phyloP scores from a whole-genome alignment of 352 stramenopile species.

The Halophytophthora polymorphica region DNA sequence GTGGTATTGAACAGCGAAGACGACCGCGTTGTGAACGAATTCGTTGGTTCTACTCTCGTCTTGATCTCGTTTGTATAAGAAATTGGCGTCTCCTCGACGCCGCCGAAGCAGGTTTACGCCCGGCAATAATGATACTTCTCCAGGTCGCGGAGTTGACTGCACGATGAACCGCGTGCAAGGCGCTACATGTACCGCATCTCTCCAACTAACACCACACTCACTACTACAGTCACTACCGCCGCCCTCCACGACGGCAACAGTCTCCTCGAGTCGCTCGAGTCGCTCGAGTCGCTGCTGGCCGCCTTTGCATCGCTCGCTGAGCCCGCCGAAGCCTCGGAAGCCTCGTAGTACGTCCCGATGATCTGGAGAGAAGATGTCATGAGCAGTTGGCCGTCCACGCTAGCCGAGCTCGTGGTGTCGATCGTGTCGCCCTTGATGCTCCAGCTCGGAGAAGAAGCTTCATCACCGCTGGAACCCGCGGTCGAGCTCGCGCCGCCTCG shows the following conservation, averaged over 20 bases:
- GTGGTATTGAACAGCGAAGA: no score
- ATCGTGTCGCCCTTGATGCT: conserved; percentile 26
- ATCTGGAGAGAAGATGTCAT: conserved; percentile 29
- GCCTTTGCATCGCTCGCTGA: conserved; percentile 8
- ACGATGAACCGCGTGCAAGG: conserved; percentile 11
- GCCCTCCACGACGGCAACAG: conserved; percentile 6
- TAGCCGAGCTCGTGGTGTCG: conserved; percentile 19
- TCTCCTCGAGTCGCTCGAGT: conserved; percentile 1
- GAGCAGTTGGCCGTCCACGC: conserved; percentile 17
- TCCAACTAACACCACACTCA: conserved; percentile 9
- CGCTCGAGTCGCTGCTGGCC: conserved; percentile 7
- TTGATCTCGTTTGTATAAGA: no score
- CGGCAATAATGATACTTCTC: no score
- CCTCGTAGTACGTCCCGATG: conserved; percentile 29
- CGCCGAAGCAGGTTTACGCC: no score
- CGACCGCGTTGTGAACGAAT: no score
- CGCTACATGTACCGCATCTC: not conserved
- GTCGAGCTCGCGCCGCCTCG: conserved; percentile 17
- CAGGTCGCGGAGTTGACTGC: conserved; percentile 4
- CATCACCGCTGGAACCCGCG: conserved; percentile 8
- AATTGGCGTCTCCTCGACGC: no score
- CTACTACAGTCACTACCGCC: conserved; percentile 6
- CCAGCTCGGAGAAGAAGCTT: conserved; percentile 18
- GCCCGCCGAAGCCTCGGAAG: conserved; percentile 10
- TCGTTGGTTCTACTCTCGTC: no score